Base-by-base conservation (phyloP, 73 alveolate genomes). In the Paraurostyla sp. region DNA sequence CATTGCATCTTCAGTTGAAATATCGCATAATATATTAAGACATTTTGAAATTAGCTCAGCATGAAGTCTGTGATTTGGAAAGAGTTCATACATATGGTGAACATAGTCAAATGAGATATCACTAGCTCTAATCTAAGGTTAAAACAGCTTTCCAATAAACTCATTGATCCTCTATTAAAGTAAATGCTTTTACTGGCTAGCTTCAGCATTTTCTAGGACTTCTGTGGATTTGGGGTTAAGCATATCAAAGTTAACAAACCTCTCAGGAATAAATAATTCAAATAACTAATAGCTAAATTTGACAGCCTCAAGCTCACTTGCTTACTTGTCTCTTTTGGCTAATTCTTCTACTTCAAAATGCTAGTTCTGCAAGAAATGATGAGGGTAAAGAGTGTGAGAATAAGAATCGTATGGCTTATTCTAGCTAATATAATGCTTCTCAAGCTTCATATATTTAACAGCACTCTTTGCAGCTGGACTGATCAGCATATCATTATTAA, bases 31-130 rank as follows among this genome's bases (percentile, higher is more conserved):
- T 4, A 54, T 16, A n/a, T 71, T 57, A n/a, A 87, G 52, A 48
- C 63, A 56, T 30, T 63, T 58, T 45, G 49, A 45, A n/a, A 87
- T 87, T 46, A 87, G 40, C 11, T 87, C 93, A 22, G 89, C 57
- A 38, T 87, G 93, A 11, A 87, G 51, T 40, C 89, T 23, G 50
- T 75, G 89, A 35, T 87, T 87, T 30, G 93, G 93, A 76, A 56
- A 87, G 25, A 87, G 20, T 46, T 87, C 85, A 45, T 46, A 87
- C 85, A 87, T 27, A 49, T 75, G 86, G 54, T 76, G 63, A 48
- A 71, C 51, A 54, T 87, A 87, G 7, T 71, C 93, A 42, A 71
- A 59, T 22, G 60, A 75, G 40, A 78, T 78, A 35, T 78, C 89
- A 27, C 89, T 78, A 0, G 78, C 89, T 41, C 52, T 78, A 30